Conservation (phyloP, 2,329 filamentous ascomycete genomes). For the Nectriaceae sp. region DNA sequence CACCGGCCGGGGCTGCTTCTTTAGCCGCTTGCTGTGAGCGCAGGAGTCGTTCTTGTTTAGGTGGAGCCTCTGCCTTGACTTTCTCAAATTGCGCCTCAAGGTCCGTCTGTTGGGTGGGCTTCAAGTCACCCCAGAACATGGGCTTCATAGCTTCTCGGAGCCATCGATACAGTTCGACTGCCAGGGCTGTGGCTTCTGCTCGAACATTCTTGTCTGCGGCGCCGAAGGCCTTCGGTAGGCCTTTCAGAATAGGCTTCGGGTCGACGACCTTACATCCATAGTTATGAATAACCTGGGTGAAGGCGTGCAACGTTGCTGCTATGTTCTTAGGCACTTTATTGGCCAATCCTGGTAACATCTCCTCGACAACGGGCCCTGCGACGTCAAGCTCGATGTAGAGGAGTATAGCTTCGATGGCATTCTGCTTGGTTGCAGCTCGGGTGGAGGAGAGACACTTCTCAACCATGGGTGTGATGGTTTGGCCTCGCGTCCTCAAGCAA, state of each 20-base stretch:
- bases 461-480: slow-evolving; percentile 76
- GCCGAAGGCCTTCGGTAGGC: slow-evolving; percentile 85
- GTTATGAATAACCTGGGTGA: slow-evolving; percentile 86
- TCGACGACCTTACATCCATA: slow-evolving; percentile 95
- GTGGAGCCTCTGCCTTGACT: slow-evolving; percentile 80
- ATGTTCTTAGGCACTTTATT: slow-evolving; percentile 93
- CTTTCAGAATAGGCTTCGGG: slow-evolving; percentile 87
- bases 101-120: slow-evolving; percentile 92
- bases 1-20: slow-evolving; percentile 65
- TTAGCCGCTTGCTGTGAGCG: slow-evolving; percentile 86
- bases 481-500: slow-evolving; percentile 73
- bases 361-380: slow-evolving; percentile 83
- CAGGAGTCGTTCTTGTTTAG: slow-evolving; percentile 88
- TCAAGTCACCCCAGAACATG: slow-evolving; percentile 94
- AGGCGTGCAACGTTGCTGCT: slow-evolving; percentile 67
- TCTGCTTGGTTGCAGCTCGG: slow-evolving; percentile 84
- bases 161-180: slow-evolving; percentile 96
- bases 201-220: slow-evolving; percentile 98
- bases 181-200: slow-evolving; percentile 86
- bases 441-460: slow-evolving; percentile 92
- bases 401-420: slow-evolving; percentile 81
- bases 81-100: slow-evolving; percentile 93
- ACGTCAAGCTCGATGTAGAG: slow-evolving; percentile 90
- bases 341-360: slow-evolving; percentile 77
- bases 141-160: slow-evolving; percentile 97